Evolutionary conservation across 2,329 filamentous ascomycete genomes (phyloP), one percentile per base, ranked within the genome.

Genomic region (Dactylellina haptotyla): DNA sequence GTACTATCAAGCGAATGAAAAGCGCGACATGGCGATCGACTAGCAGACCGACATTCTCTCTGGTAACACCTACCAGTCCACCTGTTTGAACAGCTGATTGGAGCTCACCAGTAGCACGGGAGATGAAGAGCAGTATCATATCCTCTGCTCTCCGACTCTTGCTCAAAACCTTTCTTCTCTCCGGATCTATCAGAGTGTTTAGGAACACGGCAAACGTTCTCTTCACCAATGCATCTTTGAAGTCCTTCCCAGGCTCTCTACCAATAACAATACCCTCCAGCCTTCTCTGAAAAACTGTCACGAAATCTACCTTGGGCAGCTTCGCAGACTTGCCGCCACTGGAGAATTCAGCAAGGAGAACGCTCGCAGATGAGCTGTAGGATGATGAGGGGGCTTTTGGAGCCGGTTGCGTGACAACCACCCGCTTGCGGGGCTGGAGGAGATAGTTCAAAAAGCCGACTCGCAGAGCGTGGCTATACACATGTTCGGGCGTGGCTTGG

Each of bases 131-230:
- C 77, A 99, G 85, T 57, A 99, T 88, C 57, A 98, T 83, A 75
- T 96, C 93, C 81, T 99, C 95, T 20, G 96, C 89, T 79, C 94
- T 89, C 75, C 94, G 87, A 81, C 97, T 94, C 82, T 96, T 96
- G 79, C 97, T 93, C 84, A 97, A 92, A 70, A 89, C 90, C 83
- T 93, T 96, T 77, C 92, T 89, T 79, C 97, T 97, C 48, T 87
- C 88, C 75, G 89, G 89, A 75, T 96, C 92, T 77, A 94, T 97
- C 80, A 99, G 91, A 65, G 92, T 90, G 70, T 94, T 97, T 80
- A 97, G 90, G 76, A 97, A 97, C 76, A 92, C 91, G 63, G 92
- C 95, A 82, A 99, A 99, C 1, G 92, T 96, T 75, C 94, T 87
- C 83, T 97, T 97, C 76, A 99, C 89, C 25, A 90, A 84, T n/a